Evolutionary conservation across 441 rosid species (phyloP).

Genomic region (Aleurites moluccanus): DNA sequence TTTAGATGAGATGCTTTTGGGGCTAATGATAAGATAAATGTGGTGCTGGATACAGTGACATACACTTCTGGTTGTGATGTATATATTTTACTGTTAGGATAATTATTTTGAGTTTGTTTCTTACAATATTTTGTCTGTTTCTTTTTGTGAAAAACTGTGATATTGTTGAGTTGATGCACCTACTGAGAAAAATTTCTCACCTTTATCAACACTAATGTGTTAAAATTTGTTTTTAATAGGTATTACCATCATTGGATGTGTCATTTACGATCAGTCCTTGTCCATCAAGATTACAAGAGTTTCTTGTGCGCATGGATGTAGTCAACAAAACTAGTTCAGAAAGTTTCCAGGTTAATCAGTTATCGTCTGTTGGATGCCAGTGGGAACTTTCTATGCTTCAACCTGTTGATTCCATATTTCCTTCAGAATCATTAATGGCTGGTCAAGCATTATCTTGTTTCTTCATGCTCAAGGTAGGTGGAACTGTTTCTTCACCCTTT

Average conservation of each 20-base stretch:
- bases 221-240: slow-evolving; percentile 41
- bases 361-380: slow-evolving; percentile 72
- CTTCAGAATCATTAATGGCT: slow-evolving; percentile 62
- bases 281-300: slow-evolving; percentile 82
- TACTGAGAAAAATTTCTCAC: neutral
- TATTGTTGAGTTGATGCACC: slow-evolving; percentile 11
- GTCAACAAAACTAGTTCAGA: slow-evolving; percentile 69
- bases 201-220: slow-evolving; percentile 15
- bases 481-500: neutral
- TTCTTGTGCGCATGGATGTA: slow-evolving; percentile 87
- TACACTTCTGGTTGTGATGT: neutral
- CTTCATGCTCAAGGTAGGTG: slow-evolving; percentile 78
- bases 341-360: slow-evolving; percentile 70
- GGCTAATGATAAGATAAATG: neutral
- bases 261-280: slow-evolving; percentile 78
- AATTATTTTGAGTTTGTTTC: slow-evolving; percentile 3
- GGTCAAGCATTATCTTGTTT: slow-evolving; percentile 86
- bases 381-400: slow-evolving; percentile 91
- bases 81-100: slow-evolving; percentile 9
- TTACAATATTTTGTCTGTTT: neutral
- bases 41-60: neutral
- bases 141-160: neutral
- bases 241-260: slow-evolving; percentile 83
- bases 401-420: slow-evolving; percentile 60
- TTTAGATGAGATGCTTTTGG: neutral